Evolutionary conservation across 306 rosid species (phyloP), one percentile per base, ranked within the genome.

Genomic region (Acacia crassicarpa): DNA sequence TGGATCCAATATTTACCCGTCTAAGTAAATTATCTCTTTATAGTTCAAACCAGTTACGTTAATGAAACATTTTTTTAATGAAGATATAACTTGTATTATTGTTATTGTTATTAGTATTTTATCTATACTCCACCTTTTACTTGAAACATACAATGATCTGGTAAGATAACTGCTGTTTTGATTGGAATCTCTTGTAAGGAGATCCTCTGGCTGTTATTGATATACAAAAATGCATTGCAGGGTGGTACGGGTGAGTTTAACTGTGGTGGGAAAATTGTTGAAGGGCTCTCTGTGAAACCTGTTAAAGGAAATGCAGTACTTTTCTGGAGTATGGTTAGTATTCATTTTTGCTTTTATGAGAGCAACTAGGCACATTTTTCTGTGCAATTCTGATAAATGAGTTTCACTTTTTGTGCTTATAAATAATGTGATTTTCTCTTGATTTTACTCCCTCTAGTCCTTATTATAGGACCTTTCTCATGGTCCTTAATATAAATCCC

Each of bases 311-410:
- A 93, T 70, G 99, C 98, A 10, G 91, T 95, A 69, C 98, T 95
- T 76, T 95, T 95, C 84, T 95, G 98, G 99, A 95, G 99, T 93
- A 88, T 91, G 99, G 99, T 95, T 74, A 87, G 98, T 87, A 69
- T 72, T 11, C 76, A 63, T 77, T 6, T 61, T 78, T 82, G 30
- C 62, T 74, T 76, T 70, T 84, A 54, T 51, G 33, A 8, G 17
- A 41, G 66, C 43, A 73, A 27, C 16, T 30, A 63, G 62, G 27
- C 62, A n/a, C 65, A 58, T 22, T 20, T 58, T 58, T 22, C 15
- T 1, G 4, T 58, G 30, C 12, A 22, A 22, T 9, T 58, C 9
- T n/a, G 63, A 56, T 20, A 56, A 56, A 56, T 56, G 23, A 54
- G 23, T 56, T 56, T 1, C 15, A 58, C 32, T 58, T 22, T 6